phyloP scores from a whole-genome alignment of 805 yeast species.

The Ogataea zsoltii region DNA sequence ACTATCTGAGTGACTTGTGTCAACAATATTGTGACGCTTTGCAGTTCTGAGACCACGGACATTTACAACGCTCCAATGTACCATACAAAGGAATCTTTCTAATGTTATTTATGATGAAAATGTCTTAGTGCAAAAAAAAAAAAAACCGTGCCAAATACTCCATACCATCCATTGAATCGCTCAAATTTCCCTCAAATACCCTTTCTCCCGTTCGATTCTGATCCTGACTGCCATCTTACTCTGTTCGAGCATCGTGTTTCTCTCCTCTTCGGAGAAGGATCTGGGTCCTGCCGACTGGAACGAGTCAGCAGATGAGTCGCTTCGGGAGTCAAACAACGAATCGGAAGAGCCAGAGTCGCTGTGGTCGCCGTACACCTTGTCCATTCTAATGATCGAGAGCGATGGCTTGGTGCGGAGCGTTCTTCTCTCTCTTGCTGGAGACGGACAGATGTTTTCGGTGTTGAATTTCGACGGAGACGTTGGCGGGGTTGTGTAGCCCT shows the following conservation, averaged over 20 bases:
- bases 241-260: constrained; percentile 30
- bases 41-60: constrained; percentile 28
- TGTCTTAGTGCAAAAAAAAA: constrained; percentile 3
- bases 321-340: constrained; percentile 18
- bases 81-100: not conserved
- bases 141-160: not conserved
- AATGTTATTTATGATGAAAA: not conserved
- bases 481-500: constrained; percentile 2
- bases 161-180: not conserved
- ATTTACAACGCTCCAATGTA: no score
- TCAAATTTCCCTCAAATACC: constrained; percentile 9
- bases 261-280: constrained; percentile 29
- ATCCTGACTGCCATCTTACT: constrained; percentile 36
- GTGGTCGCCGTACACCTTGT: constrained; percentile 14
- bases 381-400: constrained; percentile 26
- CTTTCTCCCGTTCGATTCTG: constrained; percentile 36
- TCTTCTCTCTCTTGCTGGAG: constrained; percentile 4
- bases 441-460: constrained; percentile 1
- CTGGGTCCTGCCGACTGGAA: constrained; percentile 5
- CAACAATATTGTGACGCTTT: constrained; percentile 42
- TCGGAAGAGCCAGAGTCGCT: constrained; percentile 16
- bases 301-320: constrained; percentile 8
- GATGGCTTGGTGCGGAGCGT: constrained; percentile 26
- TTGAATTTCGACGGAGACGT: constrained; percentile 1
- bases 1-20: constrained; percentile 38